Base-by-base conservation (phyloP, 2,329 filamentous ascomycete genomes). In the Colletotrichum destructivum region DNA sequence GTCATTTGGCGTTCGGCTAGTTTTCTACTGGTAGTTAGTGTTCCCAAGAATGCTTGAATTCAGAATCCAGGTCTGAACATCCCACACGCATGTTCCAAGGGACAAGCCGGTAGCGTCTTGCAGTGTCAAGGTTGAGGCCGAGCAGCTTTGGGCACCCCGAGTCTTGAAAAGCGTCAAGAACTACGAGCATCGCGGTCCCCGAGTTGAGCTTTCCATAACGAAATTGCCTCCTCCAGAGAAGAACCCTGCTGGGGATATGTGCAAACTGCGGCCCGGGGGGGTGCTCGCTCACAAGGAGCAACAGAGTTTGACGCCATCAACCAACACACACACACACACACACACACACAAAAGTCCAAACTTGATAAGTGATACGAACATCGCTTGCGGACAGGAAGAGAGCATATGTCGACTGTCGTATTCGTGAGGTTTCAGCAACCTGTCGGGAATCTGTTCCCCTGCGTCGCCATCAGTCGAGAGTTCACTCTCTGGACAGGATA, bases 121-220 rank as follows among this genome's bases (percentile, higher is more conserved):
- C 18, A 13, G 23, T 38, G 52, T 52, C 52, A 38, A 21, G 46
- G n/a, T 15, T 23, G 31, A 15, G 42, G 26, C 62, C 44, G 47
- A 54, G 54, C 38, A 66, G 46, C 38, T 40, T 46, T 23, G 26
- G 15, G 23, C 23, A 35, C 42, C 31, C 35, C n/a, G 57, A 40
- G 49, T 21, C 23, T 59, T 51, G 18, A 31, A 59, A 31, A 38
- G 16, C n/a, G n/a, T 65, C 44, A 35, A 35, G 54, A 69, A 18
- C 60, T 54, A 11, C 26, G 38, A 15, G 31, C 11, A 46, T 44
- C 9, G 18, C 18, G 15, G 38, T 13, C 35, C 44, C 21, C 46
- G 21, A 12, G n/a, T 42, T 59, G 35, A 44, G 42, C 18, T 21
- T 62, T n/a, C 18, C 18, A 18, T 16, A 13, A 31, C 35, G 11